These are phyloP conservation scores for Aspergillus novoparasiticus DNA, from an alignment of 2,329 filamentous ascomycete species.

Conservation along the genomic window DNA sequence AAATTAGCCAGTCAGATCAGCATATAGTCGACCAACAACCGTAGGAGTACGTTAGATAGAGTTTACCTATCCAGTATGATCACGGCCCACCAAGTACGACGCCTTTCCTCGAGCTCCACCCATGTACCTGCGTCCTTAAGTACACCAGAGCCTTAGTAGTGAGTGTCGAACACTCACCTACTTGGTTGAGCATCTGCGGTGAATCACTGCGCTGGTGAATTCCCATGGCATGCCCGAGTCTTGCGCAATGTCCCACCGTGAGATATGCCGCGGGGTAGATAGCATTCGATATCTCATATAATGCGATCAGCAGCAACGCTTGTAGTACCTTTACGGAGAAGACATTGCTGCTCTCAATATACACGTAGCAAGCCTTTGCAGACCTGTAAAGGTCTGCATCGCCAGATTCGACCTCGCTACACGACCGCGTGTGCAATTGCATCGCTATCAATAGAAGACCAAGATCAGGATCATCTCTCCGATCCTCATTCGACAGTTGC, in stretches of 20 bases:
- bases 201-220: not conserved
- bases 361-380: not conserved
- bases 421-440: not conserved
- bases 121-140: not conserved
- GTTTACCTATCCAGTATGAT: not conserved
- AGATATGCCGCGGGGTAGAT: constrained; percentile 3
- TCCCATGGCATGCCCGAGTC: not conserved
- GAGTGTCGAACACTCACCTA: not conserved
- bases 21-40: not conserved
- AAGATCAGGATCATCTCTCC: not conserved
- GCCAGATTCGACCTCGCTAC: not conserved
- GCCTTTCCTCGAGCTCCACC: constrained; percentile 1
- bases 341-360: not conserved
- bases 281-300: not conserved
- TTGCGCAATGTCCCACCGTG: constrained; percentile 1
- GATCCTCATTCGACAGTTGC: not conserved
- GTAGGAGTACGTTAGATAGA: no score
- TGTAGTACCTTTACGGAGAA: not conserved
- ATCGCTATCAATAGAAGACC: not conserved
- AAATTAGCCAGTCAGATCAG: not conserved
- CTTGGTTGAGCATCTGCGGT: not conserved
- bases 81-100: constrained; percentile 1
- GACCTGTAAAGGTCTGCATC: not conserved
- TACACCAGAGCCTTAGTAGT: not conserved
- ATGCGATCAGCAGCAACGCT: not conserved